A percentile compares a stretch with the other conserved stretches of the same genome.
Conservation (phyloP, 1,284 basidiomycete genomes). For the Irpex rosettiformis region DNA sequence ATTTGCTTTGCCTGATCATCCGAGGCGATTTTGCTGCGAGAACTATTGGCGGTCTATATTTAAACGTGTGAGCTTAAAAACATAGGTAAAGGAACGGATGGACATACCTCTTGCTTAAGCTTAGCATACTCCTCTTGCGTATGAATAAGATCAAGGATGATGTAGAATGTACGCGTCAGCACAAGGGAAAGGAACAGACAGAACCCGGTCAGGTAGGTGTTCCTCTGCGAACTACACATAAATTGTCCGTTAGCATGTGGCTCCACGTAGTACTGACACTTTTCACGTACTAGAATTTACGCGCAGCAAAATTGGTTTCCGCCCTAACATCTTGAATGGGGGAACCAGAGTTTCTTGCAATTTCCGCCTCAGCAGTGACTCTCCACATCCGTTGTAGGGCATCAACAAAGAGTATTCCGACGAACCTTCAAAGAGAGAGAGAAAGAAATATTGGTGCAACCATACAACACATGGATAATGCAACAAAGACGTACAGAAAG, state of each 20-base stretch:
- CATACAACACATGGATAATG: too few species aligned
- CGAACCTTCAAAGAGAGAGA: slow-evolving; percentile 54
- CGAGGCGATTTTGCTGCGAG: slow-evolving; percentile 16
- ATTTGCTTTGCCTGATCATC: slow-evolving; percentile 59
- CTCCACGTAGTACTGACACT: background rate
- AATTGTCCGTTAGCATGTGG: background rate
- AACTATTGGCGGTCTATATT: slow-evolving; percentile 21
- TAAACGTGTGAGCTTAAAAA: background rate
- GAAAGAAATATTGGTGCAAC: too few species aligned
- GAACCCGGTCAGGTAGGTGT: slow-evolving; percentile 89
- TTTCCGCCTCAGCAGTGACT: slow-evolving; percentile 73
- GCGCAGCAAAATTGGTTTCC: slow-evolving; percentile 84
- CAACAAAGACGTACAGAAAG: slow-evolving; percentile 69
- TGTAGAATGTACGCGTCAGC: slow-evolving; percentile 89
- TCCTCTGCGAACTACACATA: slow-evolving; percentile 65
- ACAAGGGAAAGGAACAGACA: slow-evolving; percentile 93
- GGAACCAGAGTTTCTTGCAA: slow-evolving; percentile 57
- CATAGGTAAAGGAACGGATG: slow-evolving; percentile 16
- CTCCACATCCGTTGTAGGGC: slow-evolving; percentile 93
- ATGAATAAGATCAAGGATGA: slow-evolving; percentile 88
- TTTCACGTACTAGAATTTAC: slow-evolving; percentile 85
- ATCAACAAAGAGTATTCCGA: slow-evolving; percentile 84
- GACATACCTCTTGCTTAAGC: slow-evolving; percentile 72
- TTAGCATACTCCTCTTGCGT: slow-evolving; percentile 86
- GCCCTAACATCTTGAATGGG: slow-evolving; percentile 65